A percentile compares a stretch with the other conserved stretches of the same genome.
Conservation (phyloP, 495 filamentous ascomycete genomes). For the Podospora fimiseda region DNA sequence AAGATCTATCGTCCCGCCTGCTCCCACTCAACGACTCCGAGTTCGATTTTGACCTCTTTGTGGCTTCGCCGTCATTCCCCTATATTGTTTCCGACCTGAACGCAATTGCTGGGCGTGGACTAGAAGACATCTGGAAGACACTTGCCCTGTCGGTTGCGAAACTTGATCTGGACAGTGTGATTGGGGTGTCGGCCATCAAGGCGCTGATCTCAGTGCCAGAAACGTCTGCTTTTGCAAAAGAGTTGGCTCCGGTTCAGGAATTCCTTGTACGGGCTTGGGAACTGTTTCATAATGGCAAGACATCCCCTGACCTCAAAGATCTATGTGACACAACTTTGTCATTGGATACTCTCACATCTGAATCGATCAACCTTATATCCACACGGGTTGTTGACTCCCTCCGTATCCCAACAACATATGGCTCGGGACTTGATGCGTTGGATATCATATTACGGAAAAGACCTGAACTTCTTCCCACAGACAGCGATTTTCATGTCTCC, state of each 20-base stretch:
- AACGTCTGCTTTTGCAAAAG: conserved; percentile 21
- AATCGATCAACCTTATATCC: conserved; percentile 21
- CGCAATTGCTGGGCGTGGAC: conserved; percentile 18
- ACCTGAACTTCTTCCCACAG: conserved; percentile 27
- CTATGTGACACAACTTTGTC: conserved; percentile 37
- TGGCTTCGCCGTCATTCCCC: conserved; percentile 29
- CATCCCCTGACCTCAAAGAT: conserved; percentile 20
- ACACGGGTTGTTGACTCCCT: conserved; percentile 24
- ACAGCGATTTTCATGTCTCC: conserved; percentile 31
- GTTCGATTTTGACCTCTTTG: conserved; percentile 19
- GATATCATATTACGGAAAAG: conserved; percentile 33
- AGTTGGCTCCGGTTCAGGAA: conserved; percentile 29
- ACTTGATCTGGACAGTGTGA: conserved; percentile 8
- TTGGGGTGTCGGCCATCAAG: conserved; percentile 23
- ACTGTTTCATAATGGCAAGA: conserved; percentile 19
- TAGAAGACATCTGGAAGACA: conserved; percentile 29
- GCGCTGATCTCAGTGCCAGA: conserved; percentile 33
- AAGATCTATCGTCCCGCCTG: conserved; percentile 8
- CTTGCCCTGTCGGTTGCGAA: conserved; percentile 29
- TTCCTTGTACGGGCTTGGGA: conserved; percentile 34
- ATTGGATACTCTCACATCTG: conserved; percentile 25
- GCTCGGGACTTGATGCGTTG: conserved; percentile 29
- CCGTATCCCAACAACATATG: conserved; percentile 7
- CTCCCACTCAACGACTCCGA: conserved; percentile 16
- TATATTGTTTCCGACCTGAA: conserved; percentile 35